Conservation (phyloP, 2,329 filamentous ascomycete species). For the Fonsecaea monophora region DNA sequence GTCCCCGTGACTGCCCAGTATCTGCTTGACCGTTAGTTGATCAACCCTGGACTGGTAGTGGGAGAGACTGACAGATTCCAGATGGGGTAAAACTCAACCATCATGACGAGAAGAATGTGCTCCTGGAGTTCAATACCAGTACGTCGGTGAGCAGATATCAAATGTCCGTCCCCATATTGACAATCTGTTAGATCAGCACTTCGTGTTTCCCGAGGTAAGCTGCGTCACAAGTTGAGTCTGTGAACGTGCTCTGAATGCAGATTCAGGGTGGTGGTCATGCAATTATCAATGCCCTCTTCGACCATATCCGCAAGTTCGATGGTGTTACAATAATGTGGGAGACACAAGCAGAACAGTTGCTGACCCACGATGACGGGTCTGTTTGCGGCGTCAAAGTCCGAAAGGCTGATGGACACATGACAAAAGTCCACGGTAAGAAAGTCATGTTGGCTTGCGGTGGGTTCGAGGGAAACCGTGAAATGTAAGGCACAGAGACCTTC, state of each 20-base stretch:
- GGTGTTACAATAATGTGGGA: conserved; percentile 49
- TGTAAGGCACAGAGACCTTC: conserved; percentile 42
- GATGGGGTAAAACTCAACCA: conserved; percentile 44
- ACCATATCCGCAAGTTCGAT: conserved; percentile 46
- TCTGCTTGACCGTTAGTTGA: conserved; percentile 43
- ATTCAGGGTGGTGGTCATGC: conserved; percentile 47
- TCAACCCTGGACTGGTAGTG: background rate
- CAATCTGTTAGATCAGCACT: conserved; percentile 45
- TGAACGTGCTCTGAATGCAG: background rate
- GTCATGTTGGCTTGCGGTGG: conserved; percentile 52
- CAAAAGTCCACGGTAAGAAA: conserved; percentile 37
- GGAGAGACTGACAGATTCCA: conserved; percentile 7
- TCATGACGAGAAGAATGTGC: conserved; percentile 50
- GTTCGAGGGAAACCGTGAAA: conserved; percentile 52
- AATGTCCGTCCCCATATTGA: conserved; percentile 6
- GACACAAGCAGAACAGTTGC: conserved; percentile 47
- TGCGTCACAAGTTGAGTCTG: background rate
- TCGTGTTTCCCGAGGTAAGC: conserved; percentile 47
- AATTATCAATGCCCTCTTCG: conserved; percentile 49
- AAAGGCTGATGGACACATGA: conserved; percentile 47
- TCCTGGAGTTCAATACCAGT: conserved; percentile 50
- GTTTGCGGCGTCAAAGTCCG: conserved; percentile 49
- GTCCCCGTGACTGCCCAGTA: conserved; percentile 49
- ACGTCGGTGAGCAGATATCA: background rate
- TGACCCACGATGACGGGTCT: conserved; percentile 46